Base-by-base conservation (phyloP, 1,139 yeast genomes). In the Pichia inconspicua region DNA sequence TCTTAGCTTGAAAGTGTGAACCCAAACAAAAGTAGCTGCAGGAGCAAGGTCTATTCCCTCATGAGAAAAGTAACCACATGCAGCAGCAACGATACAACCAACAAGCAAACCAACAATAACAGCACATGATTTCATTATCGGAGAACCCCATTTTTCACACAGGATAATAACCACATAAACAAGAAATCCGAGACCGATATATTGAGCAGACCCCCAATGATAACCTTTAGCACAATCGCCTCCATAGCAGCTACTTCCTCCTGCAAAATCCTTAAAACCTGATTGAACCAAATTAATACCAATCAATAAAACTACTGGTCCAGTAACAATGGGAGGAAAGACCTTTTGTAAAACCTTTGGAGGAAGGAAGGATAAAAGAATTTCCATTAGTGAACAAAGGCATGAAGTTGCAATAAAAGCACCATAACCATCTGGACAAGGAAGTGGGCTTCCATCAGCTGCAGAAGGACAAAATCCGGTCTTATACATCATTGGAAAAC, bases 391-490 rank as follows among this genome's bases (percentile, higher is more conserved):
- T 1, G 88, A 84, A 67, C 95, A 85, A 15, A 81, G 75, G 46
- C 78, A 73, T 14, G 88, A 82, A 17, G 95, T 83, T 40, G 85
- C 96, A 54, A 89, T 68, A 42, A 89, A 74, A 15, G 80, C 80
- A 53, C 96, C 97, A 62, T 87, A 89, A 1, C 94, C 96, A 53
- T 84, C 85, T 4, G 94, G 94, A 66, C 97, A 89, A 1, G 96
- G 77, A 48, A 85, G 72, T 15, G 66, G 59, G 3, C 77, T 79
- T 12, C 92, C 92, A 51, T 76, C 78, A 8, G 73, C 74, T 25
- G 69, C 78, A 7, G 65, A 56, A 1, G 84, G 81, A 67, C 96
- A 89, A 47, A 66, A 67, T 0, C 96, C 97, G 45, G 71, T 73
- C 9, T 62, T 59, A 68, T 89, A 89, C 94, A 88, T 85, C 66